phyloP scores from a whole-genome alignment of 768 basidiomycete genomes.

The Suillus subaureus region DNA sequence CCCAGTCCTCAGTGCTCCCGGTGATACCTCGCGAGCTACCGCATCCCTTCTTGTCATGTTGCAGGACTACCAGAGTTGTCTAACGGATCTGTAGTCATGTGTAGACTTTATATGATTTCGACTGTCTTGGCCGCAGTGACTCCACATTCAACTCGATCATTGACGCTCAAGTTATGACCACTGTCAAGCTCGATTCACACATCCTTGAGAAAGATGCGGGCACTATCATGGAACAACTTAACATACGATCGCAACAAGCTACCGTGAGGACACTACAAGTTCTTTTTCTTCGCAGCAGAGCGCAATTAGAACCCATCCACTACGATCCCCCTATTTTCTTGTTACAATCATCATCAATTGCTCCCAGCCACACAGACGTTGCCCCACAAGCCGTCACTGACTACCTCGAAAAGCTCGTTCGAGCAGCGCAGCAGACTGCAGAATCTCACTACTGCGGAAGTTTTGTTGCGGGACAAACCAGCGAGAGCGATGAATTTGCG shows the following conservation, averaged over 20 bases:
- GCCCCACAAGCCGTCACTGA: slow-evolving; percentile 12
- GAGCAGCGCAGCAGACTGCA: slow-evolving; percentile 42
- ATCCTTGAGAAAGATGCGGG: neutral
- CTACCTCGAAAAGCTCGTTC: slow-evolving; percentile 34
- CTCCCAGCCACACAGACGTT: neutral
- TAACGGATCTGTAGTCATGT: neutral
- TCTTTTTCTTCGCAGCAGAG: neutral
- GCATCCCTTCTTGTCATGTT: neutral
- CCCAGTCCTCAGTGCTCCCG: neutral
- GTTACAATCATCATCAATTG: slow-evolving; percentile 3
- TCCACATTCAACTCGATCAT: neutral
- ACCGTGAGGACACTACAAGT: neutral
- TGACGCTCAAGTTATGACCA: neutral
- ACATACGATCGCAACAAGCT: neutral
- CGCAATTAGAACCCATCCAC: neutral
- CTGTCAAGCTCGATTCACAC: neutral
- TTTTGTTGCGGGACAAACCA: slow-evolving; percentile 52
- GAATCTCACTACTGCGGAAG: slow-evolving; percentile 47
- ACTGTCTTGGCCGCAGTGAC: neutral
- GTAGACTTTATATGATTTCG: neutral
- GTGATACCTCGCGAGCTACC: neutral
- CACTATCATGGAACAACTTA: neutral
- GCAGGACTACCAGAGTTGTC: neutral
- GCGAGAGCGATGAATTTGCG: slow-evolving; percentile 58
- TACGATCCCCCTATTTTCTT: slow-evolving; percentile 17